Percentiles rank a stretch among this genome's conserved stretches.
Conservation (phyloP, 2,329 filamentous ascomycete genomes). For the Cyphellophora europaea region DNA sequence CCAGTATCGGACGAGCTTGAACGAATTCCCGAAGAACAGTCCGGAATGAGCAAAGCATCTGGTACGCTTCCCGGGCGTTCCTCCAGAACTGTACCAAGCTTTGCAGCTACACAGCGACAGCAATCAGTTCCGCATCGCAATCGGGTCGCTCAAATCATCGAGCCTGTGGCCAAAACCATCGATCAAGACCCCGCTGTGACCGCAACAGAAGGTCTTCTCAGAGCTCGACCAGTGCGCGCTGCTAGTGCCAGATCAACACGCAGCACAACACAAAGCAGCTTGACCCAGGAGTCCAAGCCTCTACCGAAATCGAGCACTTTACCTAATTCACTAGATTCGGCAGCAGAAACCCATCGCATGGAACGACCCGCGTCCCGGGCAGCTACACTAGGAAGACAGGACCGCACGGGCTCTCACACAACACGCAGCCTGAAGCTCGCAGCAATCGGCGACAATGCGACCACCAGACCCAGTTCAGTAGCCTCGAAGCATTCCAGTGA, state of each 20-base stretch:
- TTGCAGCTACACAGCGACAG: conserved; percentile 38
- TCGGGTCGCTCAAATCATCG: conserved; percentile 1
- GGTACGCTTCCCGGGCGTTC: neutral
- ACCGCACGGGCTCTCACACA: neutral
- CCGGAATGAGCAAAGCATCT: neutral
- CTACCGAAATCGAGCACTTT: conserved; percentile 13
- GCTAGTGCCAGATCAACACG: conserved; percentile 15
- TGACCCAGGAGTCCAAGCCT: conserved; percentile 7
- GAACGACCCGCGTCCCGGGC: neutral
- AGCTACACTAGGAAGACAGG: neutral
- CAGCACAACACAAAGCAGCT: conserved; percentile 7
- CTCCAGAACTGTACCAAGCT: conserved; percentile 23
- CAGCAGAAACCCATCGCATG: no score
- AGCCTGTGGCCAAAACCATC: neutral
- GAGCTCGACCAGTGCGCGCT: conserved; percentile 19
- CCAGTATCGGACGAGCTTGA: conserved; percentile 4
- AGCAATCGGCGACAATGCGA: neutral
- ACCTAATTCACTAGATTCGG: conserved; percentile 9
- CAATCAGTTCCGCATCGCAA: conserved; percentile 25
- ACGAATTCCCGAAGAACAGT: conserved; percentile 2
- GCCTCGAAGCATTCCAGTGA: neutral
- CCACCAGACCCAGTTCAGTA: neutral
- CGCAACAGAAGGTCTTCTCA: conserved; percentile 14
- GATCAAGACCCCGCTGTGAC: neutral
- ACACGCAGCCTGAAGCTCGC: neutral